Base-by-base conservation (phyloP, 441 rosid genomes). In the Populus hybrid region DNA sequence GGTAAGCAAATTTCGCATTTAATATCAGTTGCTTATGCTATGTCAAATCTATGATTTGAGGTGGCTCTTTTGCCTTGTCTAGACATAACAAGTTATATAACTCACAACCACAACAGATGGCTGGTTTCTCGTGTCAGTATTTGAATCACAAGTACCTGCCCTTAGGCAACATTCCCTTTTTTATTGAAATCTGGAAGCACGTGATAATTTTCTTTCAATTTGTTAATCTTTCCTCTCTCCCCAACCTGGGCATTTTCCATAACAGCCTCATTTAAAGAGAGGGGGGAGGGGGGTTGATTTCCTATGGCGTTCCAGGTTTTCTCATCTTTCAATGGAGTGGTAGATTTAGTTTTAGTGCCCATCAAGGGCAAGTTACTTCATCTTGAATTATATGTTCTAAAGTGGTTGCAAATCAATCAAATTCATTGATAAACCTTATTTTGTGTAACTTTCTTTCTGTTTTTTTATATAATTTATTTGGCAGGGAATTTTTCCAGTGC, bases 401-500 rank as follows among this genome's bases (percentile, higher is more conserved):
- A 33, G 7, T 73, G n/a, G 0, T 26, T 72, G 33, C 10, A 65
- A 31, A 64, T 70, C 68, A 38, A 23, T 66, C 16, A 65, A 24
- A 5, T 11, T 24, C 23, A 45, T 53, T 6, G 26, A 67, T 68
- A 68, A 53, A 53, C 61, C 61, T 53, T 1, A 53, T 53, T 6
- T 0, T 53, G 61, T 53, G 61, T 0, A 53, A 50, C 56, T 21
- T 24, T 21, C 31, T 28, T 59, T 64, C n/a, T 74, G 6, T 53
- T 53, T 53, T 53, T 53, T 53, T 4, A 16, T 94, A 73, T 88
- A 98, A 86, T 50, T 82, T 4, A 59, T 40, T 68, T 79, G 74
- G 76, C 88, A 96, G 99, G 94, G 86, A 36, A 87, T 90, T 76
- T 96, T 86, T 69, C 99, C 99, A 24, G 93, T 94, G 31, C 74